Base-by-base conservation (phyloP, 78 protist genomes). In the Anaeramoeba ignava region DNA sequence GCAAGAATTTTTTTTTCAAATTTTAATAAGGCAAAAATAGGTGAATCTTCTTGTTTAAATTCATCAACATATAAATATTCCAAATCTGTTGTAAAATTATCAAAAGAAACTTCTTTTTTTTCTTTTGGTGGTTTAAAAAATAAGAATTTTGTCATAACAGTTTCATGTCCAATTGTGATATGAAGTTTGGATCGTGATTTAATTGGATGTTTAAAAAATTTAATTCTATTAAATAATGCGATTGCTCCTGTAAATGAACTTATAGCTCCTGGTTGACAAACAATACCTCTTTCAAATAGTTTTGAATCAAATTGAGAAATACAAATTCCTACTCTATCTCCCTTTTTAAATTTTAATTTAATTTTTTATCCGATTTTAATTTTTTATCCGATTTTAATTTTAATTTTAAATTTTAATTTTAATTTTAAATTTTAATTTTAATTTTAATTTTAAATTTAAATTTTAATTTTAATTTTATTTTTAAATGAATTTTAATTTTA, bases 321-420 rank as follows among this genome's bases (percentile, higher is more conserved):
- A 17, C 39, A 3, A 3, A 83, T 3, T n/a, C 85, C 85, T 33
- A 39, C 80, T 17, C 85, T 23, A 83, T 83, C 85, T 41, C 85
- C 85, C 78, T n/a, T n/a, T n/a, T n/a, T n/a, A n/a, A n/a, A n/a
- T n/a, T n/a, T n/a, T n/a, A n/a, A n/a, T n/a, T n/a, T n/a, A n/a
- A n/a, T n/a, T n/a, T n/a, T n/a, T n/a, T n/a, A n/a, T n/a, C n/a
- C n/a, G n/a, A n/a, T n/a, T n/a, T n/a, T n/a, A n/a, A n/a, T n/a
- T n/a, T n/a, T n/a, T n/a, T n/a, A n/a, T n/a, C n/a, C n/a, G n/a
- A n/a, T n/a, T n/a, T n/a, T n/a, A n/a, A n/a, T n/a, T n/a, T n/a
- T n/a, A n/a, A n/a, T n/a, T n/a, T n/a, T n/a, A n/a, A n/a, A n/a
- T n/a, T n/a, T n/a, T n/a, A n/a, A n/a, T n/a, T n/a, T n/a, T n/a